Evolutionary conservation across 1,139 yeast genomes (phyloP), one percentile per base, ranked within the genome.

Genomic region (Yamadazyma sp.): DNA sequence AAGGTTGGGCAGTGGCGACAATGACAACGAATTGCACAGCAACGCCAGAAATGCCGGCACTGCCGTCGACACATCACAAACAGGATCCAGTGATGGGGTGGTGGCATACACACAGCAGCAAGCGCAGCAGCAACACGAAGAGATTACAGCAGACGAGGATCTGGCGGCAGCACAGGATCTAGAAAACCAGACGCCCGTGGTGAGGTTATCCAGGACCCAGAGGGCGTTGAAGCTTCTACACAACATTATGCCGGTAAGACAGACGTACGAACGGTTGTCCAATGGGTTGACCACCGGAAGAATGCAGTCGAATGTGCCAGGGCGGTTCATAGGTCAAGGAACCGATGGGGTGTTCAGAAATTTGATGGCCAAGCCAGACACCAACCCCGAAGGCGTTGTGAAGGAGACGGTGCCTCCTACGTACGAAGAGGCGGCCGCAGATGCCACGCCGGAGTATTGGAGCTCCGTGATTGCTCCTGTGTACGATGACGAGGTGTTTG

Each of bases 381-480:
- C 71, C 3, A 84, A 80, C 45, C 59, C 68, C 9, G 50, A 49
- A 14, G 50, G 62, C 15, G 56, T 58, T 11, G 68, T 64, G 35
- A 70, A 69, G 31, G 75, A 69, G 39, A 70, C 70, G 34, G 70
- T 72, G 37, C 95, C 97, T n/a, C 98, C 98, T 1, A 73, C 94
- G 0, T 92, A 94, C 62, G 96, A 87, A 44, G 97, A 91, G 55
- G 98, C 96, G 0, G 91, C 96, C 0, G 87, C 92, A 2, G 99
- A 92, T 60, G 79, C 95, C 17, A 81, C 95, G 0, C 99, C 99
- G 0, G 96, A 96, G 33, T 94, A 94, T 61, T 94, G 97, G 95
- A 79, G 89, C 12, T 81, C 95, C 1, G 83, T 91, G 40, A 77
- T 89, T 56, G 80, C 95, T 1, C 88, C 91, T 14, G 88, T 89